Base-by-base conservation (phyloP, 2,329 filamentous ascomycete species). In the Fusarium phyllophilum region DNA sequence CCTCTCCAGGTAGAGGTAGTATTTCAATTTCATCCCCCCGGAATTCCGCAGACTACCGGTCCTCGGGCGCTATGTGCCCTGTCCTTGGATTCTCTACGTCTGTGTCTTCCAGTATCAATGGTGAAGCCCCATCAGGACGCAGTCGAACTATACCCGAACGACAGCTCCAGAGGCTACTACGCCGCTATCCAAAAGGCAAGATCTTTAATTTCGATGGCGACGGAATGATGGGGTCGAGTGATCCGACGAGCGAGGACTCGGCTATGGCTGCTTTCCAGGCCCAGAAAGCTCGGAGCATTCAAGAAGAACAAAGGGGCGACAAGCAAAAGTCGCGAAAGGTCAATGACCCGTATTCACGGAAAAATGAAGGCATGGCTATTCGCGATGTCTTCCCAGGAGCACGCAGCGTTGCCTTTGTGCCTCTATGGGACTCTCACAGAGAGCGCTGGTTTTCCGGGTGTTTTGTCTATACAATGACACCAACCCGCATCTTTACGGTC, bases 371-470 rank as follows among this genome's bases (percentile, higher is more conserved):
- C 9, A 60, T 44, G 31, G 51, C 77, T 8, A 78, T 87, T 20
- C 62, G 78, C 1, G 61, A 75, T 5, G 72, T 82, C 4, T 84
- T 89, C 12, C 83, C 85, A 0, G 82, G 81, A 0, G 86, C 86
- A 4, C 80, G 85, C 8, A 86, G 84, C 42, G 79, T 89, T 4
- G 83, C 83, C 1, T 82, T 87, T 45, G 78, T 87, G 1, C 87
- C 87, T 1, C 72, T 88, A 0, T 88, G 86, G 85, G 85, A 87
- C 62, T 71, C 81, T 1, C 80, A 82, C 12, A 81, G 81, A 55
- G 82, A 87, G 54, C 81, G 85, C 13, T 88, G 85, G 84, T 87
- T 84, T 66, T 84, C 86, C 1, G 86, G 84, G 1, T 84, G 84
- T 15, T 86, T 90, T 57, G 79, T 84, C 13, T 89, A 87, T 81